phyloP scores from a whole-genome alignment of 148 eudicot genomes.

The Linanthus parryae region DNA sequence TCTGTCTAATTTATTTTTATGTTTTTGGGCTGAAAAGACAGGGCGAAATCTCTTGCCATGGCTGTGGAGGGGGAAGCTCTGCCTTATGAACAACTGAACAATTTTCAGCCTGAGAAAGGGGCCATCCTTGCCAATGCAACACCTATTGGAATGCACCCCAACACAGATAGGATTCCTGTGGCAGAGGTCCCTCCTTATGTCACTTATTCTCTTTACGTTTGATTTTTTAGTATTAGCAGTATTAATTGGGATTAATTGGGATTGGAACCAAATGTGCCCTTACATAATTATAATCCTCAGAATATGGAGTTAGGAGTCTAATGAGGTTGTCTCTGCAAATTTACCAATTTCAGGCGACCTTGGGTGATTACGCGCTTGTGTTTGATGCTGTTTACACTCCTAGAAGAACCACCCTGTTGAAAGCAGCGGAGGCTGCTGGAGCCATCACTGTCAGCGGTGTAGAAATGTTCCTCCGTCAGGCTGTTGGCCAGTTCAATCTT shows the following conservation, averaged over 20 bases:
- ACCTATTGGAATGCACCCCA: slow-evolving; percentile 59
- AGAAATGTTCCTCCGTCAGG: slow-evolving; percentile 52
- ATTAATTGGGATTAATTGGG: no score
- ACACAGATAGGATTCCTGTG: slow-evolving; percentile 38
- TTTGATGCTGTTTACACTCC: slow-evolving; percentile 52
- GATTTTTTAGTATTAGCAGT: no score
- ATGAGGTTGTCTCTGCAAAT: no score
- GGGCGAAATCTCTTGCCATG: slow-evolving; percentile 38
- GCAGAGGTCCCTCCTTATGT: slow-evolving; percentile 29
- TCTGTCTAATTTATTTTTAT: no score
- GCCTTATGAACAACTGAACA: slow-evolving; percentile 24
- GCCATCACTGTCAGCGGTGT: slow-evolving; percentile 49
- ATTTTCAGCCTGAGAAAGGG: slow-evolving; percentile 40
- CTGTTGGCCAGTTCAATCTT: slow-evolving; percentile 41
- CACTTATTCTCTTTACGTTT: no score
- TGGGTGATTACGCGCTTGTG: slow-evolving; percentile 30
- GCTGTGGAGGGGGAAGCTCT: slow-evolving; percentile 38
- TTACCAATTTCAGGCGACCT: slow-evolving; percentile 27
- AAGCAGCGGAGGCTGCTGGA: slow-evolving; percentile 46
- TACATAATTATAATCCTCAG: no score
- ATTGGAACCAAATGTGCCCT: no score
- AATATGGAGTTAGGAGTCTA: no score
- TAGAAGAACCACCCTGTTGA: slow-evolving; percentile 33
- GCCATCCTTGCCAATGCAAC: slow-evolving; percentile 56
- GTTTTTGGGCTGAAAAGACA: slow-evolving; percentile 16